Evolutionary conservation across 345 rosid species (phyloP).

Genomic region (Anacardium occidentale): DNA sequence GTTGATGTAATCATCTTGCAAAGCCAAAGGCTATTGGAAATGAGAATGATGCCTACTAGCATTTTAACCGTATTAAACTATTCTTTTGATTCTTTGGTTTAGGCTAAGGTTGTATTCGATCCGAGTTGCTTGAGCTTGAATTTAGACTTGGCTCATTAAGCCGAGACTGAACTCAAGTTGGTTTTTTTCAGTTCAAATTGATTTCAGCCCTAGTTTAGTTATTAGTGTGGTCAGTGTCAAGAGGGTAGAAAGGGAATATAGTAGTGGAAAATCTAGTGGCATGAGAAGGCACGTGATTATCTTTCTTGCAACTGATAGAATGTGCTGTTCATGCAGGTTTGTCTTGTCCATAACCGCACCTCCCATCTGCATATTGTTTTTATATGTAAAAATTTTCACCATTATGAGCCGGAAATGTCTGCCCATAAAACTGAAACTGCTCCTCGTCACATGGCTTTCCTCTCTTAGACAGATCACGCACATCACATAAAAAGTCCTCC

Average conservation of each 20-base stretch:
- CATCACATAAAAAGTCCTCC: background rate
- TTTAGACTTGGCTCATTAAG: too few relatives aligned
- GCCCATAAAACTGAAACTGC: background rate
- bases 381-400: background rate
- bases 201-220: too few relatives aligned
- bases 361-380: too few relatives aligned
- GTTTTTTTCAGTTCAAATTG: too few relatives aligned
- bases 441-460: slow-evolving; percentile 3
- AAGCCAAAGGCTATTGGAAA: slow-evolving; percentile 18
- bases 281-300: slow-evolving; percentile 11
- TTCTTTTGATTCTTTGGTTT: too few relatives aligned
- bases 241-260: background rate
- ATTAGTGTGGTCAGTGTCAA: too few relatives aligned
- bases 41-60: background rate
- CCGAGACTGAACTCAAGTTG: too few relatives aligned
- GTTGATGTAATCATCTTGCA: background rate
- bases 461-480: background rate
- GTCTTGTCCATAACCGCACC: background rate
- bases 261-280: background rate
- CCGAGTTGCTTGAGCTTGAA: too few relatives aligned
- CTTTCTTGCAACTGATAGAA: background rate
- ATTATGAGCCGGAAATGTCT: background rate
- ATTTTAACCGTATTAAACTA: too few relatives aligned
- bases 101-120: too few relatives aligned
- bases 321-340: slow-evolving; percentile 7